phyloP scores from a whole-genome alignment of 106 monocot genomes.

The Allium sativum region DNA sequence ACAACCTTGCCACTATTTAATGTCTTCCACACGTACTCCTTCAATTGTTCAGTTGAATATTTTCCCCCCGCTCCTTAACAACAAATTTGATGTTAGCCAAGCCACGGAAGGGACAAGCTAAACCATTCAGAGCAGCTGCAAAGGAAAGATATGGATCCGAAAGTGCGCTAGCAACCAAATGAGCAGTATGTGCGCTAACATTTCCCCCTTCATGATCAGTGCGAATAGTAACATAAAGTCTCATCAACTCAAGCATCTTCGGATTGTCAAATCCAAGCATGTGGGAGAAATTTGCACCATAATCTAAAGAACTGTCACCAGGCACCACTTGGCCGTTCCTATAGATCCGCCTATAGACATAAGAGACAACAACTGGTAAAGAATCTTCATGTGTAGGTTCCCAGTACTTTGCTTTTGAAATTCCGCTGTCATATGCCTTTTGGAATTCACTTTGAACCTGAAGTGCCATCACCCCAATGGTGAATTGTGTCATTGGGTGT shows the following conservation, averaged over 20 bases:
- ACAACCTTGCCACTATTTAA: constrained; percentile 96
- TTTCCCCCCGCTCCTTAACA: constrained; percentile 62
- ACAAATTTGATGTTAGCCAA: constrained; percentile 93
- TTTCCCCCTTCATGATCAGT: constrained; percentile 99
- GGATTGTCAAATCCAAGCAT: constrained; percentile 95
- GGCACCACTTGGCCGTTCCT: constrained; percentile 62
- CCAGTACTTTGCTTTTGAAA: constrained; percentile 66
- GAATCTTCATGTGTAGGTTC: constrained; percentile 94
- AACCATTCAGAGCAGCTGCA: constrained; percentile 94
- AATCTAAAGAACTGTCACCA: constrained; percentile 72
- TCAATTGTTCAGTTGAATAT: constrained; percentile 70
- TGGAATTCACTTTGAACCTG: constrained; percentile 70
- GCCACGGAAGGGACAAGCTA: constrained; percentile 95
- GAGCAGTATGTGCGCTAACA: constrained; percentile 98
- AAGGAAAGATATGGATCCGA: constrained; percentile 95
- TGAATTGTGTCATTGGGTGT: constrained; percentile 96
- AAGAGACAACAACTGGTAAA: constrained; percentile 76
- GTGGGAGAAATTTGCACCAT: constrained; percentile 92
- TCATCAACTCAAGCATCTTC: constrained; percentile 95
- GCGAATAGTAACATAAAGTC: constrained; percentile 91
- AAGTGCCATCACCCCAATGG: constrained; percentile 92
- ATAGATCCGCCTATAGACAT: constrained; percentile 81
- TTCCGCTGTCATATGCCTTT: constrained; percentile 23
- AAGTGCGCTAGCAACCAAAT: constrained; percentile 96
- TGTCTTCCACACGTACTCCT: constrained; percentile 76